Base-by-base conservation (phyloP, 148 eudicot species). In the Persicaria tinctoria region DNA sequence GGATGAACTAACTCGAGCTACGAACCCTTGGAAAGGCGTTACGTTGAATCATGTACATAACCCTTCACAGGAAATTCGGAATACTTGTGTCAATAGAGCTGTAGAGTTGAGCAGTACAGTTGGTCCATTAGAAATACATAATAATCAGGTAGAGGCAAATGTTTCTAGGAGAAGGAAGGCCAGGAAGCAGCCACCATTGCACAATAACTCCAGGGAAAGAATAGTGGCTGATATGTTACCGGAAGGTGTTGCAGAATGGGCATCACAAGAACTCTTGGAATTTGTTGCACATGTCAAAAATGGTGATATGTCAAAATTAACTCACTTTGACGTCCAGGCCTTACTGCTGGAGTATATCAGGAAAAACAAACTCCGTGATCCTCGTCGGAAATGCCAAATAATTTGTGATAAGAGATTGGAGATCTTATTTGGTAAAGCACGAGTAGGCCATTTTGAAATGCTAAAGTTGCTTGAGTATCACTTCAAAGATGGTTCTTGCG, bases 361-460 rank as follows among this genome's bases (percentile, higher is more conserved):
- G 77, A 84, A 76, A 84, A 88, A 96, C 71, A 89, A 89, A 78
- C 97, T 96, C 10, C 90, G 92, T 49, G 99, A 96, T 79, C 99
- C 96, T 72, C 89, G 79, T 7, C 84, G 60, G 68, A 90, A 88
- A 81, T 89, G 89, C 79, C 97, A 96, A 81, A 87, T 96, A 20
- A 80, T 90, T 69, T 96, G 99, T 82, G 99, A 96, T 84, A 74
- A 50, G 41, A 86, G 97, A 87, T 88, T 96, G 78, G 82, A 72
- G 70, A 85, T 13, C 84, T 81, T 96, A 75, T 90, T 96, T 73
- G 86, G 88, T 54, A 94, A 87, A 82, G 82, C 85, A 12, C 87
- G 93, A 48, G 97, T 92, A 53, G 97, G 89, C 78, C 96, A 90
- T 74, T 83, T 90, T 84, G 98, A 94, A 82, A 91, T 94, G 98